Base-by-base conservation (phyloP, 345 rosid genomes). In the Heritiera littoralis region DNA sequence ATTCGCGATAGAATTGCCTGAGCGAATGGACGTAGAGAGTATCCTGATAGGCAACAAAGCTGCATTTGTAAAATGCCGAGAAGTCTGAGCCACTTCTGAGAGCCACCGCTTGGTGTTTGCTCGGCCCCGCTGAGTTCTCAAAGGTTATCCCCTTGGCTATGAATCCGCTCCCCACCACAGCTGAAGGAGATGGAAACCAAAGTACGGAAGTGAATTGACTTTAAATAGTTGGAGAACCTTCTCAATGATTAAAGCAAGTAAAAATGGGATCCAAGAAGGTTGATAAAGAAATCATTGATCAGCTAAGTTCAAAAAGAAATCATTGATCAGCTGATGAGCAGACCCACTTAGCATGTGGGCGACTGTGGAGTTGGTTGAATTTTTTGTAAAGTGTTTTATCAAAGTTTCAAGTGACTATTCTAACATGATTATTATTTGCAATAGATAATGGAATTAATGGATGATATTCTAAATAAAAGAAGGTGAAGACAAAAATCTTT, bases 21-120 rank as follows among this genome's bases (percentile, higher is more conserved):
- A 83, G 89, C 56, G 94, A 89, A 78, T 92, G 92, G 49, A 83
- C 91, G 58, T 92, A 94, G 9, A 94, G 89, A 0, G 97, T 92
- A 86, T 94, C 97, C 65, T 92, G 97, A 79, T 94, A 92, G 46
- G 81, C 96, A 0, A 90, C 86, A 67, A 92, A 92, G 79, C 89
- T 86, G 87, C 98, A 92, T 45, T 81, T 46, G 79, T 89, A 92
- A 74, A 89, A 94, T 14, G 93, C 97, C 0, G 97, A 90, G 80
- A 88, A 80, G 59, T 94, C 94, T 17, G 98, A 83, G 9, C 92
- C 83, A 10, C 92, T 85, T 17, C 97, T 82, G 1, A 94, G 49
- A 48, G 97, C 98, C 58, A 94, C 98, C 1, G 98, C 98, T 68
- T 94, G 98, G 89, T 90, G 95, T 78, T 90, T 94, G 58, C 85